Evolutionary conservation across 768 basidiomycete genomes (phyloP).

Genomic region (Macrolepiota fuliginosa): DNA sequence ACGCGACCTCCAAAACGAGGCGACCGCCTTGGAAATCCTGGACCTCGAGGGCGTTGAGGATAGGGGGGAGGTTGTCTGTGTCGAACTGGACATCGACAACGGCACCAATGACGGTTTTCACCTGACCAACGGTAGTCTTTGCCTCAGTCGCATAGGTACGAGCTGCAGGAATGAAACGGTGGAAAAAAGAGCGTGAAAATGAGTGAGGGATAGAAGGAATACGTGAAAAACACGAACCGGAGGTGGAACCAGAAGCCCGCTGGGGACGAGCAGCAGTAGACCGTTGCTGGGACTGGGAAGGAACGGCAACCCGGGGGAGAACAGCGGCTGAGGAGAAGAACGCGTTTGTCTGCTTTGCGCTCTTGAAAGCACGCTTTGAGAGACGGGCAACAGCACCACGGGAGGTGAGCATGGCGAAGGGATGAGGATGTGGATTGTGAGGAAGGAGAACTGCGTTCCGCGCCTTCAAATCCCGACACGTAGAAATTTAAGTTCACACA

Average conservation of each 20-base stretch:
- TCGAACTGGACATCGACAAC: constrained; percentile 99
- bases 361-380: constrained; percentile 79
- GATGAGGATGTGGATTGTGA: constrained; percentile 25
- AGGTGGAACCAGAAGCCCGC: constrained; percentile 43
- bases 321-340: constrained; percentile 78
- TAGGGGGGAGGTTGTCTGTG: constrained; percentile 90
- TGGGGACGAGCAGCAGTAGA: constrained; percentile 46
- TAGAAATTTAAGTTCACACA: constrained; percentile 48
- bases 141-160: constrained; percentile 94
- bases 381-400: constrained; percentile 86
- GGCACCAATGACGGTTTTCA: constrained; percentile 99
- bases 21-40: constrained; percentile 92
- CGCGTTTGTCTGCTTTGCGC: constrained; percentile 71
- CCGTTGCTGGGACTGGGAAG: constrained; percentile 41
- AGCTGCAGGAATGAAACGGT: constrained; percentile 40
- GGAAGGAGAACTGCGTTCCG: constrained; percentile 21
- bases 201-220: constrained; percentile 15
- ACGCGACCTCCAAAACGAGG: constrained; percentile 98
- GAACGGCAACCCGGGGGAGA: constrained; percentile 53
- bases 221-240: constrained; percentile 43
- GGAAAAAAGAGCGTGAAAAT: constrained; percentile 22
- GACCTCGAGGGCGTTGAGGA: constrained; percentile 98
- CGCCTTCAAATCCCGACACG: constrained; percentile 38
- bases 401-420: constrained; percentile 75
- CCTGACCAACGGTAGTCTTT: constrained; percentile 65